phyloP scores from a whole-genome alignment of 331 rosid genomes.

The Acacia pycnantha region DNA sequence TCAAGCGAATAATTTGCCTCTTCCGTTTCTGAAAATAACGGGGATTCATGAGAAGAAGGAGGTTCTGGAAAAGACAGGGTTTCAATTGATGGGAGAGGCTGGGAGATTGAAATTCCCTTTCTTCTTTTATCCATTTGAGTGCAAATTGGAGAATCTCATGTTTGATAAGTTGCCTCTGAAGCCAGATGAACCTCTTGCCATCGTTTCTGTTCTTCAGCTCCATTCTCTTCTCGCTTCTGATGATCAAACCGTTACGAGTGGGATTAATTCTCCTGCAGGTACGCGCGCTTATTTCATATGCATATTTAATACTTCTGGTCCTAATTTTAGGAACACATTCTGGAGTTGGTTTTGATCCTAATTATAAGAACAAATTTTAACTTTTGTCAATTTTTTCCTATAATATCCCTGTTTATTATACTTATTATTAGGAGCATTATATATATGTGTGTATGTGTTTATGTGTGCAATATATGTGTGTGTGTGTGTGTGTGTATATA shows the following conservation, averaged over 20 bases:
- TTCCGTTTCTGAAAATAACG: constrained; percentile 55
- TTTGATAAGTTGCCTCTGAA: constrained; percentile 54
- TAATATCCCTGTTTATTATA: too few species aligned
- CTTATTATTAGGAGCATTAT: too few species aligned
- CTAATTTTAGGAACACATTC: too few species aligned
- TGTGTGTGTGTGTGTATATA: too few species aligned
- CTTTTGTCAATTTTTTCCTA: too few species aligned
- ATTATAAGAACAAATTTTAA: too few species aligned
- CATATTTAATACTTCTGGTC: too few species aligned
- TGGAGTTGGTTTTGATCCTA: too few species aligned
- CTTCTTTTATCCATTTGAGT: constrained; percentile 46
- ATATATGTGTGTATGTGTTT: too few species aligned
- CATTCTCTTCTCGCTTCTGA: constrained; percentile 62
- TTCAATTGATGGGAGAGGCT: constrained; percentile 51
- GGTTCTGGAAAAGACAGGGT: constrained; percentile 51
- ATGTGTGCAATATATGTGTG: too few species aligned
- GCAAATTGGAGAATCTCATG: constrained; percentile 57
- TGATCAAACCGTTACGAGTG: constrained; percentile 16
- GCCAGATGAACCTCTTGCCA: constrained; percentile 74
- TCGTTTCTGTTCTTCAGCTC: constrained; percentile 58
- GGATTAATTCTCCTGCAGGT: neutral
- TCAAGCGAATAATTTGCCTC: constrained; percentile 22
- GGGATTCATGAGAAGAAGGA: constrained; percentile 63
- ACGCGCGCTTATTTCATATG: neutral
- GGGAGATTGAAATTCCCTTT: constrained; percentile 51